Base-by-base conservation (phyloP, 768 basidiomycete genomes). In the Suillus clintonianus region DNA sequence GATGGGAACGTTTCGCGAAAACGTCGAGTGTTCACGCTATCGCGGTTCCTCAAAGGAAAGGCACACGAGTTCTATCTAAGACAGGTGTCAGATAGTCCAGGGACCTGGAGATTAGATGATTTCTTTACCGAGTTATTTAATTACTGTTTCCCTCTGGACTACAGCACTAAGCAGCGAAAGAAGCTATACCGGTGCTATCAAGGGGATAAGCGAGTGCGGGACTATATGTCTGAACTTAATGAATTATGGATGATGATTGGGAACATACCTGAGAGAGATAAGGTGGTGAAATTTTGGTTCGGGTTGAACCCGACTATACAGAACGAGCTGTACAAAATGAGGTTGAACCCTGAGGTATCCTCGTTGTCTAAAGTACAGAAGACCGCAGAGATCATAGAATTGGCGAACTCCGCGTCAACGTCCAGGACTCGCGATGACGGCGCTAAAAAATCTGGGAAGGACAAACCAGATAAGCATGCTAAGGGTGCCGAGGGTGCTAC, bases 191-290 rank as follows among this genome's bases (percentile, higher is more conserved):
- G 55, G 0, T 65, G 60, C 11, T 59, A 50, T 2, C 80, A 82
- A 60, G 61, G 68, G 4, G 56, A 71, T 6, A 70, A 68, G 17
- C 69, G 65, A 0, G 76, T 82, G 0, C 64, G 68, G 0, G 73
- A 76, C 14, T 82, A 74, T 64, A 67, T 73, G 2, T 73, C 73
- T 53, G 74, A 80, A 50, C 60, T 83, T 0, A 71, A 77, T 24
- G 75, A 73, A n/a, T 45, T 80, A 0, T 78, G 68, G 62, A 68
- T 69, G 14, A 75, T 77, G 60, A 75, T 80, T 14, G 79, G 79
- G 0, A 45, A 68, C 7, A 63, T 68, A 1, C 68, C 72, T 7
- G 63, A 77, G 9, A 61, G 65, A 0, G 76, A 79, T 17, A 51
- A 69, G 11, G 74, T 79, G 0, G 65, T 73, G 13, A 69, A 72